Evolutionary conservation across 2,329 filamentous ascomycete species (phyloP), one percentile per base, ranked within the genome.

Genomic region (Paraphaeosphaeria sporulosa): DNA sequence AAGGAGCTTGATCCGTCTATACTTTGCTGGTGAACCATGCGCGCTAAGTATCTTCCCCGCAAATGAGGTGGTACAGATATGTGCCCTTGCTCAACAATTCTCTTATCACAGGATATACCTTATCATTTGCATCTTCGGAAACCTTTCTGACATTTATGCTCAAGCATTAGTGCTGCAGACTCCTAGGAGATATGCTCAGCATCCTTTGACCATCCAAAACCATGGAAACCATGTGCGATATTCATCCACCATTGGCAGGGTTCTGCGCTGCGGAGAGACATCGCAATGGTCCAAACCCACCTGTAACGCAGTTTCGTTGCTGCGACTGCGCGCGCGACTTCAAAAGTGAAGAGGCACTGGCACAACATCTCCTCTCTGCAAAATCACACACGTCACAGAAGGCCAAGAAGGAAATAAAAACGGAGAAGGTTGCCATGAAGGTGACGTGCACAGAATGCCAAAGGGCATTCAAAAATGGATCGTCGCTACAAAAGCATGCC

Each of bases 281-380:
- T 12, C 36, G 17, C 13, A 6, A 40, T 13, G 3, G 15, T 4
- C 36, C 3, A 40, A n/a, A n/a, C 5, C 36, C 36, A 8, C 36
- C 36, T 17, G 36, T 12, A 25, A 50, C 48, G n/a, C 48, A 50
- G 19, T 50, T 50, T 21, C 48, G 32, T 30, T 50, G 48, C 19
- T 50, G 48, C 30, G 32, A 50, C 48, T 50, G 48, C 15, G 32
- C 19, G 30, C 48, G 30, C 15, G 48, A 50, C 19, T 38, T 50
- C 48, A 36, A 21, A 9, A 25, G 1, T 17, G 48, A 50, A 21
- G 13, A 21, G 6, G 17, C 48, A 25, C 25, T 50, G 17, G 17
- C 17, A 50, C 21, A 25, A 9, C 27, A 36, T 17, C 32, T 36
- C 21, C 19, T 3, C 7, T 36, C 3, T 10, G 30, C 32, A 36